These are phyloP conservation scores for Microbotryum silenes-acaulis DNA, from an alignment of 1,284 basidiomycete species.

Conservation along the genomic window DNA sequence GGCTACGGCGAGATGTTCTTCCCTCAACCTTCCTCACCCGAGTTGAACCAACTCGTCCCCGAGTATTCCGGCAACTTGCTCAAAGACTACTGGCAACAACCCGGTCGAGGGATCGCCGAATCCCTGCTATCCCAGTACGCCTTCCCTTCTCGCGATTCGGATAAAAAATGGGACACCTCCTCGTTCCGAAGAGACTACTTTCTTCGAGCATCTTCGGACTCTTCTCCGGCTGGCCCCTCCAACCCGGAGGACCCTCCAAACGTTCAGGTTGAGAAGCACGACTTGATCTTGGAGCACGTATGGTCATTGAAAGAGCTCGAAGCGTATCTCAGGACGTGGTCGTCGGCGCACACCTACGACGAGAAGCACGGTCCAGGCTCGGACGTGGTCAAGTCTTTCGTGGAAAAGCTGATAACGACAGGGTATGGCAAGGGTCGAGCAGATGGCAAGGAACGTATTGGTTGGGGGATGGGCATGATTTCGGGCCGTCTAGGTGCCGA, in stretches of 20 bases:
- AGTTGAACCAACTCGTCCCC: conserved; percentile 54
- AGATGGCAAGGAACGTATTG: too few species aligned
- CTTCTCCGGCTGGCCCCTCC: background rate
- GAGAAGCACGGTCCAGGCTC: conserved; percentile 46
- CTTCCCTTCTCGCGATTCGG: conserved; percentile 47
- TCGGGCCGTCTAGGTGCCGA: too few species aligned
- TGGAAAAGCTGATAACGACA: too few species aligned
- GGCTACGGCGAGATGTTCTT: conserved; percentile 72
- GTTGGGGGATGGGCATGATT: too few species aligned
- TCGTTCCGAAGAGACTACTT: conserved; percentile 11
- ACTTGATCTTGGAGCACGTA: conserved; percentile 54
- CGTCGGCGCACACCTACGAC: conserved; percentile 62
- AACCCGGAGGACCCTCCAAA: background rate
- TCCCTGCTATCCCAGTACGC: conserved; percentile 62
- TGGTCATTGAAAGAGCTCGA: conserved; percentile 60
- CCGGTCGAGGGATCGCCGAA: conserved; percentile 67
- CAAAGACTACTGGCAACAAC: conserved; percentile 66
- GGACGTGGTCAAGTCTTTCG: conserved; percentile 4
- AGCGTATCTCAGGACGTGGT: conserved; percentile 64
- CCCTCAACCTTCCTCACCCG: conserved; percentile 48
- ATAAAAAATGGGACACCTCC: conserved; percentile 44
- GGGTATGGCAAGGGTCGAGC: too few species aligned
- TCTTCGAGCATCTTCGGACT: conserved; percentile 2
- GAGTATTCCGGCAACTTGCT: conserved; percentile 59
- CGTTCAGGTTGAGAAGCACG: conserved; percentile 20